phyloP scores from a whole-genome alignment of 2,329 filamentous ascomycete species.

The Lithohypha guttulata region DNA sequence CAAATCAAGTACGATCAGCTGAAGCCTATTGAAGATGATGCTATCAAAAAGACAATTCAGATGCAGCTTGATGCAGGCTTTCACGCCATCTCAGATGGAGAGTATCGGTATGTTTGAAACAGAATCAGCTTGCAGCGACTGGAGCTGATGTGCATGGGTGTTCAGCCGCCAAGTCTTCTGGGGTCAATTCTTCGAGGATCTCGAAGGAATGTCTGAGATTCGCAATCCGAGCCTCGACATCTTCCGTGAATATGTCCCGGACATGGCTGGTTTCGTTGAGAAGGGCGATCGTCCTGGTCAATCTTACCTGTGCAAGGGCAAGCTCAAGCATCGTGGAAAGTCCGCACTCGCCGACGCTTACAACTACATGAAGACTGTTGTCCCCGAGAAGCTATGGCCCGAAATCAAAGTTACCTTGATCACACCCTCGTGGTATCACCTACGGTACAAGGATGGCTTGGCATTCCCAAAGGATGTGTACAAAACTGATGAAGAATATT shows the following conservation, averaged over 20 bases:
- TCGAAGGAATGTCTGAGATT: slow-evolving; percentile 41
- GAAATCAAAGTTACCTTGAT: slow-evolving; percentile 53
- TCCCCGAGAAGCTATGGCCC: slow-evolving; percentile 45
- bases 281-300: slow-evolving; percentile 39
- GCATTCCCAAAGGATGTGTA: slow-evolving; percentile 43
- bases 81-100: slow-evolving; percentile 56
- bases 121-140: background rate
- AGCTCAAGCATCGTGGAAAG: slow-evolving; percentile 39
- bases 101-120: slow-evolving; percentile 37
- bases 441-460: slow-evolving; percentile 38
- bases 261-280: slow-evolving; percentile 46
- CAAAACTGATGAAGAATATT: slow-evolving; percentile 44
- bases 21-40: slow-evolving; percentile 50
- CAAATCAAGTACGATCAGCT: slow-evolving; percentile 47
- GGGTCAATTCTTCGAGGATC: slow-evolving; percentile 37
- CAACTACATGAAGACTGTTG: slow-evolving; percentile 42
- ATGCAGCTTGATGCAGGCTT: slow-evolving; percentile 54
- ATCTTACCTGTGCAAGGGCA: slow-evolving; percentile 40
- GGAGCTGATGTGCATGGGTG: background rate
- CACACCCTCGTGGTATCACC: slow-evolving; percentile 52
- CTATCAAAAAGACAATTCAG: slow-evolving; percentile 54
- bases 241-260: slow-evolving; percentile 43
- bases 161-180: slow-evolving; percentile 31
- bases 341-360: slow-evolving; percentile 36
- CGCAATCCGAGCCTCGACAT: slow-evolving; percentile 28